phyloP scores from a whole-genome alignment of 2,329 filamentous ascomycete genomes.

The Ambrosiella cleistominuta region DNA sequence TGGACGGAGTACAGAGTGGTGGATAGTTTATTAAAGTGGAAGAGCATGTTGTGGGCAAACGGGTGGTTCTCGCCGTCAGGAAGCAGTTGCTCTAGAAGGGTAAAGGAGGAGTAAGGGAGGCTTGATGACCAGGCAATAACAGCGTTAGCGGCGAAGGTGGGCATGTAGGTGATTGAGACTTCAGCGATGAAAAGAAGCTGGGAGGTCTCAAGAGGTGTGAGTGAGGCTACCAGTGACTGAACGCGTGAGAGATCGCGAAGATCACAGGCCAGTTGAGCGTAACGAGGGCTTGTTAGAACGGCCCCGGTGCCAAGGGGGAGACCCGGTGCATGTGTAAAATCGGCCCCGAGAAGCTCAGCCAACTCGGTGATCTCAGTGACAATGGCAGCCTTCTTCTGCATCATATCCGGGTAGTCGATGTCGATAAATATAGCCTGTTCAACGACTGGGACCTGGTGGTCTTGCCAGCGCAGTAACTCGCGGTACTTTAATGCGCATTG shows the following conservation, averaged over 20 bases:
- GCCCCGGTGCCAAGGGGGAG: constrained; percentile 25
- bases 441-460: constrained; percentile 22
- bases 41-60: constrained; percentile 73
- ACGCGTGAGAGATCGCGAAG: constrained; percentile 49
- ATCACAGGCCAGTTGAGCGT: constrained; percentile 68
- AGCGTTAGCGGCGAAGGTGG: constrained; percentile 50
- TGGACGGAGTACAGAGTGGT: constrained; percentile 61
- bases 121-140: constrained; percentile 63
- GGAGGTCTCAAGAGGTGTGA: constrained; percentile 39
- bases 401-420: constrained; percentile 69
- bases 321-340: constrained; percentile 13
- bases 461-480: constrained; percentile 19
- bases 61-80: constrained; percentile 63
- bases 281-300: constrained; percentile 48
- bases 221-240: constrained; percentile 36
- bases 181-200: constrained; percentile 70
- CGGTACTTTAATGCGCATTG: constrained; percentile 56
- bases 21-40: constrained; percentile 64
- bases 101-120: constrained; percentile 58
- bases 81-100: constrained; percentile 70
- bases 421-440: constrained; percentile 54
- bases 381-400: constrained; percentile 52
- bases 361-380: constrained; percentile 48
- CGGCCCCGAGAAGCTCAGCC: constrained; percentile 19
- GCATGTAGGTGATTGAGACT: constrained; percentile 84